Evolutionary conservation across 2,329 filamentous ascomycete species (phyloP).

Genomic region (Nigrograna mackinnonii): DNA sequence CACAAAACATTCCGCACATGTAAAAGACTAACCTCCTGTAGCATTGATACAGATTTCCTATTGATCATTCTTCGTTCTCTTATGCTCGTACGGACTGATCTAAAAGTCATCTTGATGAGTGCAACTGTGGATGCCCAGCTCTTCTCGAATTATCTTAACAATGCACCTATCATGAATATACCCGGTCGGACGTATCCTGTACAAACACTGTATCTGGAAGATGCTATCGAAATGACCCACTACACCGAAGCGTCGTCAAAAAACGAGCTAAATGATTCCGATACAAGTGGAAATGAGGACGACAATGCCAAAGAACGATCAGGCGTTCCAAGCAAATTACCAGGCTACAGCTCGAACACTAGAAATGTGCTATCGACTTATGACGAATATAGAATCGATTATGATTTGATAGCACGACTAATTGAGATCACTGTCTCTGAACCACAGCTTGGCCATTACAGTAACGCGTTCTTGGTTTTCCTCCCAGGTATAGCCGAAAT

Average conservation of each 20-base stretch:
- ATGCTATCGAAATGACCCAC: conserved; percentile 85
- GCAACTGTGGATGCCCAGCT: conserved; percentile 91
- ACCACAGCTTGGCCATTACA: conserved; percentile 69
- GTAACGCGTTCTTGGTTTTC: conserved; percentile 92
- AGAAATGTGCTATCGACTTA: conserved; percentile 74
- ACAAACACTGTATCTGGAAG: conserved; percentile 83
- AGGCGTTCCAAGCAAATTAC: conserved; percentile 67
- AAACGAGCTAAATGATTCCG: conserved; percentile 57
- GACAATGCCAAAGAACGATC: conserved; percentile 52
- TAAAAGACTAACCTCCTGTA: conserved; percentile 18
- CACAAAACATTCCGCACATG: neutral
- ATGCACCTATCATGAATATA: conserved; percentile 85
- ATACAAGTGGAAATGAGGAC: conserved; percentile 49
- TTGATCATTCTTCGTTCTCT: conserved; percentile 89
- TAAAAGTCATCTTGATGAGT: conserved; percentile 96
- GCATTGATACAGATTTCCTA: conserved; percentile 95
- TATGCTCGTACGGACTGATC: conserved; percentile 72
- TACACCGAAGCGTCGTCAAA: conserved; percentile 53
- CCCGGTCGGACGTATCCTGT: conserved; percentile 95
- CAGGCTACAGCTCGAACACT: conserved; percentile 76
- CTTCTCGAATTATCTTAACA: conserved; percentile 86
- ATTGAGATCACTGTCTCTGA: conserved; percentile 76
- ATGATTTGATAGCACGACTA: conserved; percentile 79
- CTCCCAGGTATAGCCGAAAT: conserved; percentile 95
- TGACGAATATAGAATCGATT: conserved; percentile 91